Percentiles rank a stretch among this genome's conserved stretches.
These are phyloP conservation scores for Beauveria bassiana DNA, from an alignment of 2,329 filamentous ascomycete species.

Conservation along the genomic window DNA sequence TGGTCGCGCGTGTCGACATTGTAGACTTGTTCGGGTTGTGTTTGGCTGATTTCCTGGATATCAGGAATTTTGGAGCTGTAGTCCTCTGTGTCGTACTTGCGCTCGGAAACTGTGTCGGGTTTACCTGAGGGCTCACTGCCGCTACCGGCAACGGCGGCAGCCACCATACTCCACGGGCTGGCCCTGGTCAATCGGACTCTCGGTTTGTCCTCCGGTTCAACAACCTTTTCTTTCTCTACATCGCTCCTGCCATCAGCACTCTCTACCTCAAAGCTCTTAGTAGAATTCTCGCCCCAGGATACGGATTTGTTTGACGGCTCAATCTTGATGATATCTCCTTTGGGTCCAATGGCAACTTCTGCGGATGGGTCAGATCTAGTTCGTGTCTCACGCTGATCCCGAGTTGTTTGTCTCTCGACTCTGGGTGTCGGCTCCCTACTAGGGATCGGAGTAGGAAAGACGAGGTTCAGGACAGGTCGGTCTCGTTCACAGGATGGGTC, in stretches of 20 bases:
- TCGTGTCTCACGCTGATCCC: constrained; percentile 11
- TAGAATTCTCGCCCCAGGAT: constrained; percentile 58
- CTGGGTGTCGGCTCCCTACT: constrained; percentile 19
- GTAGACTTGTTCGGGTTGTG: constrained; percentile 18
- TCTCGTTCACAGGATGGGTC: constrained; percentile 48
- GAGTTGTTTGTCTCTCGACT: constrained; percentile 12
- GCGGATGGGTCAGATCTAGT: constrained; percentile 19
- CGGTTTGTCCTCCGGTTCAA: constrained; percentile 23
- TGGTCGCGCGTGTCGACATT: constrained; percentile 34
- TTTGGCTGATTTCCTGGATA: constrained; percentile 16
- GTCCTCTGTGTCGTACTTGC: constrained; percentile 14
- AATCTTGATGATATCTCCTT: constrained; percentile 34
- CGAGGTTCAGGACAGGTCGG: constrained; percentile 52
- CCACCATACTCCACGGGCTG: constrained; percentile 45
- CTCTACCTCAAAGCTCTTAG: constrained; percentile 54
- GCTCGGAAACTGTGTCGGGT: constrained; percentile 18
- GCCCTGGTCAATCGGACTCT: constrained; percentile 31
- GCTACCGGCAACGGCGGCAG: constrained; percentile 40
- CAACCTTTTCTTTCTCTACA: constrained; percentile 21
- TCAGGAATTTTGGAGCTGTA: constrained; percentile 11
- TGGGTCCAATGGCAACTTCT: constrained; percentile 31
- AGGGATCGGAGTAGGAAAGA: constrained; percentile 50
- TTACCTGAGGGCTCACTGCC: constrained; percentile 30
- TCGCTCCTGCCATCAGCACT: constrained; percentile 41
- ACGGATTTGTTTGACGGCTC: constrained; percentile 46